Evolutionary conservation across 345 rosid genomes (phyloP), one percentile per base, ranked within the genome.

Genomic region (Triadica sebifera): DNA sequence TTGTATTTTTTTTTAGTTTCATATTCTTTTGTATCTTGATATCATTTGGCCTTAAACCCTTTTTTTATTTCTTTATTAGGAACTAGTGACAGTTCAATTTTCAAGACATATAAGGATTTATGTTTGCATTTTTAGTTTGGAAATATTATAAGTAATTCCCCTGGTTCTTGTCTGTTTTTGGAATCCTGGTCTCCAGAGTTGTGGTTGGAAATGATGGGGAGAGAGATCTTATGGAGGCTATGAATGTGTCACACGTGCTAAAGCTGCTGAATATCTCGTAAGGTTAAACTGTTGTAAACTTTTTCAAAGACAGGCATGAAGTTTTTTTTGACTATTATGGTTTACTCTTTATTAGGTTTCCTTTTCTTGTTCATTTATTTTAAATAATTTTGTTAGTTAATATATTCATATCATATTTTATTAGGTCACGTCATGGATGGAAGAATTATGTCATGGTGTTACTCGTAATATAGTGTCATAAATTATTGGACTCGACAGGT

Each of bases 121-220:
- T 41, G 37, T 8, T 57, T 61, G 58, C 52, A 29, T 53, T 72
- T 73, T 51, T 12, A 8, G 34, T 51, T 39, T 46, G 60, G 41
- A 37, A 11, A 9, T 37, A 20, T 53, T 37, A 4, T 3, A 19
- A 50, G 50, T 6, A 17, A 67, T 65, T 52, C 16, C 0, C 64
- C 0, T 65, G 68, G 19, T 70, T 63, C 13, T 57, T 53, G 71
- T 12, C n/a, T 34, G n/a, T 69, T 37, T 43, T 72, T 77, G 63
- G 73, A 52, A 57, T 57, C 13, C 8, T 34, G 39, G 15, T 82
- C 70, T 55, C 65, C 85, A 90, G 98, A 91, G 86, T 64, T 75
- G 86, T 80, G 98, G 98, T 62, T 94, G 98, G 98, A 92, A 92
- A 86, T 78, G 79, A 76, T 94, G 98, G 98, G 98, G 97, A 63